Evolutionary conservation across 78 protist species (phyloP).

Genomic region (Dictyostelium capitatum): DNA sequence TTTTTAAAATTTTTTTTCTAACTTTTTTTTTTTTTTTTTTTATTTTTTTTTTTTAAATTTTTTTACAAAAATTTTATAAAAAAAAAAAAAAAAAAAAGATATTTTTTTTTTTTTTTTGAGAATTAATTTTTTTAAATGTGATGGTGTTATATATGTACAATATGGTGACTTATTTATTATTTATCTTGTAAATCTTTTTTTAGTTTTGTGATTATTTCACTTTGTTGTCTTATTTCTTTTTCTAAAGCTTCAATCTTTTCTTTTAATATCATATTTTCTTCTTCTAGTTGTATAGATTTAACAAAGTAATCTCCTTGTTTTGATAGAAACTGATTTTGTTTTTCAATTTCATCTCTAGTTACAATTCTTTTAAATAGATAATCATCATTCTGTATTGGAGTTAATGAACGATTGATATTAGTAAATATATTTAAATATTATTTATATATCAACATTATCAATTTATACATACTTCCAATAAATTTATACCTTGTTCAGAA

Average conservation of each 20-base stretch:
- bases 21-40: no score
- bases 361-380: not conserved
- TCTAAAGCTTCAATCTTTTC: conserved; percentile 2
- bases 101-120: no score
- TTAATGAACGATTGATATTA: no score
- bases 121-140: no score
- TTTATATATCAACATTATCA: not conserved
- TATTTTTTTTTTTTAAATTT: no score
- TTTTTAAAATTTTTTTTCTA: no score
- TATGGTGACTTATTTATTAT: no score
- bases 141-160: no score
- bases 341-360: conserved; percentile 21
- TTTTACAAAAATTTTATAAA: no score
- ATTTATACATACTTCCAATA: not conserved
- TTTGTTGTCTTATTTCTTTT: not conserved
- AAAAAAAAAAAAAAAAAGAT: no score
- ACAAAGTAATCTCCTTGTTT: conserved; percentile 30
- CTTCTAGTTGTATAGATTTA: conserved; percentile 1
- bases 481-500: not conserved
- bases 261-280: conserved; percentile 5
- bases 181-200: not conserved
- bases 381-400: not conserved
- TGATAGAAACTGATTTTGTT: conserved; percentile 6
- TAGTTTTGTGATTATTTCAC: not conserved
- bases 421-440: not conserved